Evolutionary conservation across 1,139 yeast species (phyloP).

Genomic region (Geotrichum europaeum): DNA sequence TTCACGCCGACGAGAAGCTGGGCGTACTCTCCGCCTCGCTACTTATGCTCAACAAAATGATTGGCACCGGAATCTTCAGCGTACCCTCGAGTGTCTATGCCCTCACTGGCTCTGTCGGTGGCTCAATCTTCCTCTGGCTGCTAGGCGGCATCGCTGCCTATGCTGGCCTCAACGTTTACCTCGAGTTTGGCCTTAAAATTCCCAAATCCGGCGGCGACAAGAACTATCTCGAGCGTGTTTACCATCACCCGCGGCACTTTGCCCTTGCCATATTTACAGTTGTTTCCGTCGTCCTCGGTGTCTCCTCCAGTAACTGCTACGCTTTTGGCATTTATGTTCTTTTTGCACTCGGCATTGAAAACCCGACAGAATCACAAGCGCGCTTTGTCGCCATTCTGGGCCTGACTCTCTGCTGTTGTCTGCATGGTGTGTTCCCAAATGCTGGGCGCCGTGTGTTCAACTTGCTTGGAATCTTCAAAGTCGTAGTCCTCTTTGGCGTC

Average conservation of each 20-base stretch:
- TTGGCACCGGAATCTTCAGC: conserved; percentile 85
- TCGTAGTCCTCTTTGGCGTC: conserved; percentile 60
- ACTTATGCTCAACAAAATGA: conserved; percentile 69
- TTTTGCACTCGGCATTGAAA: conserved; percentile 59
- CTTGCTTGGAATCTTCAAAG: conserved; percentile 60
- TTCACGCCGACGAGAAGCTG: conserved; percentile 23
- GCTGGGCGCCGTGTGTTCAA: conserved; percentile 62
- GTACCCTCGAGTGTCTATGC: conserved; percentile 72
- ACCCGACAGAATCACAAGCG: conserved; percentile 25
- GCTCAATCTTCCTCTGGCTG: conserved; percentile 68
- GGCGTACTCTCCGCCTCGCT: conserved; percentile 59
- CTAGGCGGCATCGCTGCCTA: conserved; percentile 66
- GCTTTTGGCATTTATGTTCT: conserved; percentile 47
- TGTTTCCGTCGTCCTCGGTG: conserved; percentile 58
- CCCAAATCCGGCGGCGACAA: conserved; percentile 81
- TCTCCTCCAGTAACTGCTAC: conserved; percentile 69
- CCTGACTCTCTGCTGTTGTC: conserved; percentile 55
- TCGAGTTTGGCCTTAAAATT: conserved; percentile 74
- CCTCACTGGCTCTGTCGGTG: conserved; percentile 70
- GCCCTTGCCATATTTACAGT: conserved; percentile 67
- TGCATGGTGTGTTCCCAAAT: conserved; percentile 58
- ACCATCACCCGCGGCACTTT: conserved; percentile 56
- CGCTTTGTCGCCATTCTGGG: conserved; percentile 45
- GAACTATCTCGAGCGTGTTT: conserved; percentile 65
- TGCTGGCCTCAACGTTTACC: conserved; percentile 38